A percentile compares a stretch with the other conserved stretches of the same genome.
Conservation (phyloP, 2,329 filamentous ascomycete genomes). For the Alternaria metachromatica region DNA sequence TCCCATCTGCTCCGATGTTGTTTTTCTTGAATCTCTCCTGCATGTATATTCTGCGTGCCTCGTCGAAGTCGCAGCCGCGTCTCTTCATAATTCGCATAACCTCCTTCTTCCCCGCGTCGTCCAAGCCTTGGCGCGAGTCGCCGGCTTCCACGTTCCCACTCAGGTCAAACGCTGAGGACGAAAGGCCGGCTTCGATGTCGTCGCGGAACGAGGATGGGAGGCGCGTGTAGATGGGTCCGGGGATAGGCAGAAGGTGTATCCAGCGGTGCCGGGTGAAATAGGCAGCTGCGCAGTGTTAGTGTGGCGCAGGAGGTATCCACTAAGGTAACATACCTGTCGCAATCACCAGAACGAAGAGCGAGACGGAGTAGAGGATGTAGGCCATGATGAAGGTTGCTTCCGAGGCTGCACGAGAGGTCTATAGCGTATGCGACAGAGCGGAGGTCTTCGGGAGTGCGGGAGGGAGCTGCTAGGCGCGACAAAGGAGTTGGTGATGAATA, state of each 20-base stretch:
- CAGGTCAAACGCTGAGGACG: conserved; percentile 83
- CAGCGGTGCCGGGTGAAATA: conserved; percentile 83
- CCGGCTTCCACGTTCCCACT: conserved; percentile 78
- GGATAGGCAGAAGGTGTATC: conserved; percentile 71
- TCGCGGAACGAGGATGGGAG: conserved; percentile 78
- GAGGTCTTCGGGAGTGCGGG: conserved; percentile 24
- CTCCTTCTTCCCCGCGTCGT: conserved; percentile 79
- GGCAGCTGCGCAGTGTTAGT: conserved; percentile 60
- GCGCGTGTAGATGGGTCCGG: conserved; percentile 74
- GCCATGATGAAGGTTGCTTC: conserved; percentile 62
- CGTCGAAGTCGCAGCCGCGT: conserved; percentile 82
- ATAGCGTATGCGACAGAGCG: conserved; percentile 16
- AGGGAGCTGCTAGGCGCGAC: conserved; percentile 9
- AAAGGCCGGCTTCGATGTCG: conserved; percentile 88
- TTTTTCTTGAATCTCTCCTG: conserved; percentile 86
- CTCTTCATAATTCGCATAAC: conserved; percentile 91
- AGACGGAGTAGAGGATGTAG: conserved; percentile 80
- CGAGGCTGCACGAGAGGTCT: conserved; percentile 3
- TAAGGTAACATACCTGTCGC: conserved; percentile 66
- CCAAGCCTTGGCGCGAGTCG: conserved; percentile 80
- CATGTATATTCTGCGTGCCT: conserved; percentile 85
- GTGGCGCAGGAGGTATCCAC: conserved; percentile 1
- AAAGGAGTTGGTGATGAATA: conserved; percentile 2
- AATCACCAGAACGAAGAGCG: conserved; percentile 72
- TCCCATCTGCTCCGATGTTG: conserved; percentile 85